Evolutionary conservation across 805 yeast species (phyloP), one percentile per base, ranked within the genome.

Genomic region (Starmerella davenportii): DNA sequence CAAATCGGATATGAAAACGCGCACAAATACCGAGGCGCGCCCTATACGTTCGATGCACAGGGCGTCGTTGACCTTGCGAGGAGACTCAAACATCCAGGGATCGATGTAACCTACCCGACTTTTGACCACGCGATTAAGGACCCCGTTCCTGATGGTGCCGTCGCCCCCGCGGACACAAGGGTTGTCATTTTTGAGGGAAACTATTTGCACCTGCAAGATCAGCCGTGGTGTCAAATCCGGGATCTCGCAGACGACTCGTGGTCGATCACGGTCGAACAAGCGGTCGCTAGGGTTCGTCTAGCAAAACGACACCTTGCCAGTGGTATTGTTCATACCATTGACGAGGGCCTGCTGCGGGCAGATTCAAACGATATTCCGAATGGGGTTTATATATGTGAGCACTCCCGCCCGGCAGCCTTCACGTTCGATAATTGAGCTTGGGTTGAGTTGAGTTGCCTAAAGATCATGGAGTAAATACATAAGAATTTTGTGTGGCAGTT

Each of bases 121-220:
- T 82, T 82, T 53, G 79, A 77, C 51, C 94, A 82, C 54, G 62
- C 68, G 1, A 29, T 23, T 43, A 69, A 48, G 46, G 94, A 84
- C 51, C 94, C 95, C 0, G 64, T 65, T 2, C 70, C 64, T 13
- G 62, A 64, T 41, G 76, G 67, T 16, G 64, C 71, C 13, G 50
- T 43, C 4, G 64, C 80, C 1, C 51, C 56, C 2, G 58, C 69
- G 0, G 58, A 54, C 2, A 63, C 71, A 3, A 59, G 71, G 40
- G 66, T 81, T 1, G 56, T 82, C 3, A 64, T 82, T 3, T 51
- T 80, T 29, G 95, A 82, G 52, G 94, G 95, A 0, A 62, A 76
- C 35, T 82, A 84, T 52, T 60, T 82, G 8, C 64, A 74, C 32
- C 59, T 80, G 37, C 53, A 67, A 27, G 68, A 68, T 29, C 69